phyloP scores from a whole-genome alignment of 2,329 filamentous ascomycete species.

The Colletotrichum spaethianum region DNA sequence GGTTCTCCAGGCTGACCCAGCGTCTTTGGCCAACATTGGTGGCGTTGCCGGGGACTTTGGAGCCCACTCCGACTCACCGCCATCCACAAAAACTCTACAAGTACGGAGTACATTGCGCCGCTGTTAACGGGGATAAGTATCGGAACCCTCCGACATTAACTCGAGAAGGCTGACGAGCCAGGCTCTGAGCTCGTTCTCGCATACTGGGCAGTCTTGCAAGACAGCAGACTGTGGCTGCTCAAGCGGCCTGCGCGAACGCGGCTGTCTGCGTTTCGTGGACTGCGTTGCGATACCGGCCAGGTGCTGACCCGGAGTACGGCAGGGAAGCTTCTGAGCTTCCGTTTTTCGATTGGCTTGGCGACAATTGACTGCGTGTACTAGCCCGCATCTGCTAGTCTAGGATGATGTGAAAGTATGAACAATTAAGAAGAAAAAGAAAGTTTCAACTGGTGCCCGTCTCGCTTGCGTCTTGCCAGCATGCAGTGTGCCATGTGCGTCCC shows the following conservation, averaged over 20 bases:
- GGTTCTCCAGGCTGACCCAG: conserved; percentile 29
- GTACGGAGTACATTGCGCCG: conserved; percentile 20
- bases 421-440: background rate
- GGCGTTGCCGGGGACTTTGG: conserved; percentile 29
- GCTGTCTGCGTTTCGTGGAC: background rate
- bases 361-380: background rate
- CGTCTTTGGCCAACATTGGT: conserved; percentile 12
- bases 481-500: conserved; percentile 13
- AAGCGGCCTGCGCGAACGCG: background rate
- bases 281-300: conserved; percentile 33
- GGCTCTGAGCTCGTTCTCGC: conserved; percentile 10
- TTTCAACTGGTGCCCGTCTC: background rate
- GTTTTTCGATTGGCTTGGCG: background rate
- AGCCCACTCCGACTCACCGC: conserved; percentile 37
- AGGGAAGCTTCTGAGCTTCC: conserved; percentile 14
- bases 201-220: background rate
- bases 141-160: conserved; percentile 3
- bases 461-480: background rate
- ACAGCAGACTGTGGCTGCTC: background rate
- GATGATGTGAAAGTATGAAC: background rate
- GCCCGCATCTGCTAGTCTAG: background rate
- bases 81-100: conserved; percentile 28
- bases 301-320: background rate
- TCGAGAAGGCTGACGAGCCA: conserved; percentile 35
- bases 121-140: conserved; percentile 17